Percentiles rank a stretch among this genome's conserved stretches.
phyloP scores from a whole-genome alignment of 768 basidiomycete genomes.

The Boletus rubroflammeus region DNA sequence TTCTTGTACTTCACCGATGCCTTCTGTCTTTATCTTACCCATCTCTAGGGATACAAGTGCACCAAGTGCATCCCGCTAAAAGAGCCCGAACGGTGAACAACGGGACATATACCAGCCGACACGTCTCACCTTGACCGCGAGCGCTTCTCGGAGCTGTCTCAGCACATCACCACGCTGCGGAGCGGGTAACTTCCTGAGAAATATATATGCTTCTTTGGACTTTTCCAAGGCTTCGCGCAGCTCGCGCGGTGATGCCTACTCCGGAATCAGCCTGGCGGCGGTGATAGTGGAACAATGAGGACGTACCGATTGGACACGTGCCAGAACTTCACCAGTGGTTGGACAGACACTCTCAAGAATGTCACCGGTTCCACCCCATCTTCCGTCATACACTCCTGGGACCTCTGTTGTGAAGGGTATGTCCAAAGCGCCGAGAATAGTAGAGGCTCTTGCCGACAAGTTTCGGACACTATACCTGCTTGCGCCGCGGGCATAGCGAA shows the following conservation, averaged over 20 bases:
- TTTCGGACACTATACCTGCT: conserved; percentile 30
- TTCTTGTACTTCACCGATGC: conserved; percentile 91
- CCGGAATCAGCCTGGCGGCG: conserved; percentile 10
- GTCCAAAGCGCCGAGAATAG: conserved; percentile 60
- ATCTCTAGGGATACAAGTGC: conserved; percentile 83
- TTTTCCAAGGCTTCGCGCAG: conserved; percentile 64
- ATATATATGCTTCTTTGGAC: conserved; percentile 67
- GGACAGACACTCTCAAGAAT: conserved; percentile 72
- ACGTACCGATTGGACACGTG: conserved; percentile 65
- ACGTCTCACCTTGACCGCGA: conserved; percentile 63
- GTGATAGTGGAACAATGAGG: background rate
- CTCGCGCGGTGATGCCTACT: conserved; percentile 68
- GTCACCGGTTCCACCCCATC: conserved; percentile 75
- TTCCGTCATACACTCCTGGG: conserved; percentile 77
- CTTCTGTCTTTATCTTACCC: conserved; percentile 90
- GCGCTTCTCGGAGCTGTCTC: conserved; percentile 80
- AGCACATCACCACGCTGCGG: conserved; percentile 87
- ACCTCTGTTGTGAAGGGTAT: conserved; percentile 55
- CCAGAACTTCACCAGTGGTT: conserved; percentile 82
- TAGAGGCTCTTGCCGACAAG: conserved; percentile 69
- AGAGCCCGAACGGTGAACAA: conserved; percentile 10
- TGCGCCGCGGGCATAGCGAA: conserved; percentile 20
- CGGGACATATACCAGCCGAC: background rate
- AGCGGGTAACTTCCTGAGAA: conserved; percentile 76
- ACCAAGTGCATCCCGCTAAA: conserved; percentile 72